A percentile compares a stretch with the other conserved stretches of the same genome.
Evolutionary conservation across 768 basidiomycete genomes (phyloP).

Genomic region (Pleurotus platypus): DNA sequence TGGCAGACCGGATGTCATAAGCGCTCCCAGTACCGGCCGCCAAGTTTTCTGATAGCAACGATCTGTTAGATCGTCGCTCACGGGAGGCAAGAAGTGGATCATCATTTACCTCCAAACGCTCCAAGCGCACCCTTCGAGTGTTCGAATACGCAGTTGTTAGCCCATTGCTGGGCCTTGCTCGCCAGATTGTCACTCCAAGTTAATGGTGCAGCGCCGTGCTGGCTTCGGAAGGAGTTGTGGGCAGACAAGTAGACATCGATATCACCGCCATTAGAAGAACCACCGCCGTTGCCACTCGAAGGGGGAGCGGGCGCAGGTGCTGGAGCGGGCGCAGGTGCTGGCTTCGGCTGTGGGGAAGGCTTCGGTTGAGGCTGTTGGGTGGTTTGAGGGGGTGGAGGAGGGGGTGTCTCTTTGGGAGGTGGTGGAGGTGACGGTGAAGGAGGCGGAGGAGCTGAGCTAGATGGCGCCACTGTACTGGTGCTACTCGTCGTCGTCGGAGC

Average conservation of each 20-base stretch:
- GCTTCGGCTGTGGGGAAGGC: conserved; percentile 8
- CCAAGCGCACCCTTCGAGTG: conserved; percentile 71
- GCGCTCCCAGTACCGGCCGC: conserved; percentile 63
- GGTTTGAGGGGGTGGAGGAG: conserved; percentile 15
- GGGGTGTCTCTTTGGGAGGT: conserved; percentile 12
- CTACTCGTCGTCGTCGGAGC: conserved; percentile 12
- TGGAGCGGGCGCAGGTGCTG: conserved; percentile 13
- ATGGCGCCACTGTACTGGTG: conserved; percentile 2
- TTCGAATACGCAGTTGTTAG: conserved; percentile 59
- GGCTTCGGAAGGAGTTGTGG: conserved; percentile 61
- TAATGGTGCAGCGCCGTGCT: conserved; percentile 61
- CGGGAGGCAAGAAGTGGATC: background rate
- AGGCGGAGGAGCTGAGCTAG: conserved; percentile 1
- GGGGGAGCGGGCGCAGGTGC: conserved; percentile 7
- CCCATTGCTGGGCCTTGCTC: conserved; percentile 66
- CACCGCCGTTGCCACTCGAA: conserved; percentile 10
- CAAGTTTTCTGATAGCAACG: conserved; percentile 54
- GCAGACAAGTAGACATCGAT: conserved; percentile 48
- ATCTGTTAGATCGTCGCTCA: background rate
- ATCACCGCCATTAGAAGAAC: conserved; percentile 36
- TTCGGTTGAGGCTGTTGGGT: conserved; percentile 11
- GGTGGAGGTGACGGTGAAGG: conserved; percentile 11
- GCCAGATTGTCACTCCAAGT: conserved; percentile 64
- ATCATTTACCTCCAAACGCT: conserved; percentile 53
- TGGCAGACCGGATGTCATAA: conserved; percentile 45